A percentile compares a stretch with the other conserved stretches of the same genome.
These are phyloP conservation scores for Cicer chorassanicum DNA, from an alignment of 306 rosid genomes.

Conservation along the genomic window DNA sequence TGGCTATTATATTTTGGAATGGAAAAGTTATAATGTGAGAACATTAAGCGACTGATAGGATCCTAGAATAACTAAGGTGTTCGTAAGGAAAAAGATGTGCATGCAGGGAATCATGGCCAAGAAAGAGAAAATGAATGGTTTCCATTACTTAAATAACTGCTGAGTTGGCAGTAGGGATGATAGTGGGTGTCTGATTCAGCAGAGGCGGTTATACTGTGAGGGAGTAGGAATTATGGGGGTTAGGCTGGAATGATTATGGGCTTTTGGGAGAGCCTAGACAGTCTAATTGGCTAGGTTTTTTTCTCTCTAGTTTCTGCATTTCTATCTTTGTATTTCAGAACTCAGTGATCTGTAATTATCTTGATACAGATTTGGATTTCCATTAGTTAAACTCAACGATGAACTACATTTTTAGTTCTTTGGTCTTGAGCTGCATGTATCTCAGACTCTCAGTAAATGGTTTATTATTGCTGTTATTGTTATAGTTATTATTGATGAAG, in stretches of 20 bases:
- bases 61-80: slow-evolving; percentile 1
- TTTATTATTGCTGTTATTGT: slow-evolving; percentile 1
- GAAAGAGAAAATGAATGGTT: not conserved
- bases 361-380: not conserved
- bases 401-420: slow-evolving; percentile 22
- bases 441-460: not conserved
- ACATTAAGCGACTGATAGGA: not conserved
- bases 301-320: not conserved
- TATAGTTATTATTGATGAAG: slow-evolving; percentile 13
- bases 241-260: not conserved
- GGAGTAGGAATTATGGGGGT: not conserved
- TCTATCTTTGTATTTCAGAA: not conserved
- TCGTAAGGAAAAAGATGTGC: slow-evolving; percentile 2
- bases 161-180: slow-evolving; percentile 10
- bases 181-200: not conserved
- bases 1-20: slow-evolving; percentile 21
- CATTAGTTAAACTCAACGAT: slow-evolving; percentile 21
- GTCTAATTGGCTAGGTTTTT: not conserved
- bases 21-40: slow-evolving; percentile 28
- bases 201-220: slow-evolving; percentile 1
- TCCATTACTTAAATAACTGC: not conserved
- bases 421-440: slow-evolving; percentile 23
- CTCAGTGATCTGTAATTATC: not conserved
- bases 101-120: slow-evolving; percentile 3
- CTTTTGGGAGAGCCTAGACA: not conserved